These are phyloP conservation scores for Rhodomyrtus psidioides DNA, from an alignment of 441 rosid genomes.

Conservation along the genomic window DNA sequence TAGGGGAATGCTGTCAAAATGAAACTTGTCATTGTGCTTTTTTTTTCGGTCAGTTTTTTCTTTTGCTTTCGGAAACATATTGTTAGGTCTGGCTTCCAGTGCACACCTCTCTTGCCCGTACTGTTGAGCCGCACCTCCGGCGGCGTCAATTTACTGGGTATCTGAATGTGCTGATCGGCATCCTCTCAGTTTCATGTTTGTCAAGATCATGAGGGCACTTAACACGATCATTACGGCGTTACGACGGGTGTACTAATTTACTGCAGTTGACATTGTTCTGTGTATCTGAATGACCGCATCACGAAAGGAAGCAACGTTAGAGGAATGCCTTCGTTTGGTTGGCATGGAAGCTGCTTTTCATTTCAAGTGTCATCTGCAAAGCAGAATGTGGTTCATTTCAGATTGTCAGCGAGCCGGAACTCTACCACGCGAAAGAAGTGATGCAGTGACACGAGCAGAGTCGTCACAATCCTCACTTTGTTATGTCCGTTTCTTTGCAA, in stretches of 20 bases:
- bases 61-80: background rate
- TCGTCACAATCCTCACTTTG: background rate
- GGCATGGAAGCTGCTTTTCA: background rate
- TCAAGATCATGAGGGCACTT: background rate
- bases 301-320: background rate
- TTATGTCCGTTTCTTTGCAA: background rate
- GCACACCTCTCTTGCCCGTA: background rate
- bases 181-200: background rate
- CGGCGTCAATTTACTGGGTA: background rate
- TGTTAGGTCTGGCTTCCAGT: background rate
- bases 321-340: no score
- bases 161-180: background rate
- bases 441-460: background rate
- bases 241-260: background rate
- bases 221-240: background rate
- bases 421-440: background rate
- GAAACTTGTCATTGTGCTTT: background rate
- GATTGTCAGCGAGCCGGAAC: background rate
- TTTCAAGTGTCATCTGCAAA: background rate
- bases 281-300: background rate
- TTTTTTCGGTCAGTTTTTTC: background rate
- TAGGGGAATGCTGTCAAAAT: background rate
- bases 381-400: background rate
- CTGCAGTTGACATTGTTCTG: background rate
- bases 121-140: background rate